phyloP scores from a whole-genome alignment of 2,329 filamentous ascomycete genomes.

The Fusarium duplospermum region DNA sequence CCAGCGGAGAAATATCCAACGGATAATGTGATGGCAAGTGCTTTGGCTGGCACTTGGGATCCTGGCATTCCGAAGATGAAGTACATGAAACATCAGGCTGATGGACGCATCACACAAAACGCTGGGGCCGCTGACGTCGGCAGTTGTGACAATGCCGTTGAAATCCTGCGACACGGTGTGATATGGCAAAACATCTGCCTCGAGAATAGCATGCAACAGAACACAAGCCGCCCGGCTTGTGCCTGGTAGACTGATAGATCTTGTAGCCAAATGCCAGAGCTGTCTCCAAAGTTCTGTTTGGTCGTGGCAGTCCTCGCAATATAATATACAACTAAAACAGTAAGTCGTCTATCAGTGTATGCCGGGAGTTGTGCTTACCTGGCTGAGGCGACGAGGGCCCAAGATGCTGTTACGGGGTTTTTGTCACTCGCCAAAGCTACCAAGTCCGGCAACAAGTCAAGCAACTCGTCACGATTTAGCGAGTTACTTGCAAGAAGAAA shows the following conservation, averaged over 20 bases:
- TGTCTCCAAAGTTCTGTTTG: conserved; percentile 70
- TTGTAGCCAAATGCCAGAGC: conserved; percentile 79
- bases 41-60: conserved; percentile 75
- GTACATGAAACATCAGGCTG: conserved; percentile 75
- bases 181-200: conserved; percentile 73
- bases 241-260: conserved; percentile 75
- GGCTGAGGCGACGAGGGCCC: conserved; percentile 86
- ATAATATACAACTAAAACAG: conserved; percentile 47
- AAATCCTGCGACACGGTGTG: conserved; percentile 75
- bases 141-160: conserved; percentile 77
- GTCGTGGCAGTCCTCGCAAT: conserved; percentile 49
- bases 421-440: conserved; percentile 75
- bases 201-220: conserved; percentile 76
- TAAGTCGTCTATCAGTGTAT: conserved; percentile 33
- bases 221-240: conserved; percentile 83
- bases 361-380: conserved; percentile 64
- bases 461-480: conserved; percentile 63
- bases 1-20: conserved; percentile 88
- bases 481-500: conserved; percentile 64
- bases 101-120: conserved; percentile 83
- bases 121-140: conserved; percentile 85
- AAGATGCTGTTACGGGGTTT: conserved; percentile 73
- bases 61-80: conserved; percentile 73
- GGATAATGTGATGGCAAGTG: conserved; percentile 77
- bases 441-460: conserved; percentile 68